phyloP scores from a whole-genome alignment of 1,284 basidiomycete species.

The Mrakiaceae sp. region DNA sequence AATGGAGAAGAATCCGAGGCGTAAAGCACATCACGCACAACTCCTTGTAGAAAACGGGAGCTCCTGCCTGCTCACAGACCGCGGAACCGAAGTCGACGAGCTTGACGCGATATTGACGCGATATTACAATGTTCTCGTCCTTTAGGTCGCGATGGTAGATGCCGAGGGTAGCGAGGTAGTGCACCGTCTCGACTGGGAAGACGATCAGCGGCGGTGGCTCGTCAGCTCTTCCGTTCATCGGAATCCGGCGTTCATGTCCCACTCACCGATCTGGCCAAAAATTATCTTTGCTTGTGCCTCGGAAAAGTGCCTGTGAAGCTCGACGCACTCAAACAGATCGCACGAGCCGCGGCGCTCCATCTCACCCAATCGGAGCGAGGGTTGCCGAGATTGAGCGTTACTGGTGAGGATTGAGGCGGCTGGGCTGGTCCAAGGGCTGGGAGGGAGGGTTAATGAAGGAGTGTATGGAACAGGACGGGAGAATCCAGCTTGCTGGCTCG shows the following conservation, averaged over 20 bases:
- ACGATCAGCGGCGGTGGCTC: neutral
- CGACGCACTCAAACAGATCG: constrained; percentile 88
- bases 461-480: constrained; percentile 20
- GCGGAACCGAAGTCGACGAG: constrained; percentile 90
- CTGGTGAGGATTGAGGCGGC: constrained; percentile 18
- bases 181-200: constrained; percentile 56
- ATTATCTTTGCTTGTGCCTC: constrained; percentile 69
- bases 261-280: constrained; percentile 56
- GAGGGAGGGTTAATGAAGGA: constrained; percentile 22
- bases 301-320: constrained; percentile 68
- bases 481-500: constrained; percentile 19
- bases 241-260: too few relatives aligned
- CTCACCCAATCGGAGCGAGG: constrained; percentile 34
- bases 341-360: constrained; percentile 66
- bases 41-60: constrained; percentile 22
- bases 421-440: constrained; percentile 22
- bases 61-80: constrained; percentile 55
- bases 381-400: constrained; percentile 18
- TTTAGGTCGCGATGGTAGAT: constrained; percentile 88
- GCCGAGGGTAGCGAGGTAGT: constrained; percentile 62
- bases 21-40: constrained; percentile 1
- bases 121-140: constrained; percentile 84
- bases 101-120: constrained; percentile 66
- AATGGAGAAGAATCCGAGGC: neutral
- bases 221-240: too few relatives aligned